These are phyloP conservation scores for Exsudoporus frostii DNA, from an alignment of 768 basidiomycete genomes.

Conservation along the genomic window DNA sequence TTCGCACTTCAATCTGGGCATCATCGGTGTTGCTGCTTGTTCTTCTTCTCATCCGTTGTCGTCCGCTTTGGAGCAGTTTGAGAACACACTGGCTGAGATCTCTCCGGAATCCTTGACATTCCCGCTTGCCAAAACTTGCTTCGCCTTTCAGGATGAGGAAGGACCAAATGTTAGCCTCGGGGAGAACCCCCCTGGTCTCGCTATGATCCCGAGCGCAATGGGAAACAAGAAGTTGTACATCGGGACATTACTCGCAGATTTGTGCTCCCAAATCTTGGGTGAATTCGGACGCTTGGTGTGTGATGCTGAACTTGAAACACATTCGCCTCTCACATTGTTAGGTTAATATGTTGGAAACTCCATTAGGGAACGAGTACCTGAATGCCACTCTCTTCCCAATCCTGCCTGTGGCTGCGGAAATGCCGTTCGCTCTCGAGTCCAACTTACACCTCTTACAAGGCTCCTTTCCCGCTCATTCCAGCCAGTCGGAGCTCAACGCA, in stretches of 20 bases:
- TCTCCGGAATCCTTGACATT: constrained; percentile 67
- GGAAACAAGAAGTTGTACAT: constrained; percentile 87
- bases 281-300: constrained; percentile 85
- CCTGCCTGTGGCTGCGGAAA: constrained; percentile 57
- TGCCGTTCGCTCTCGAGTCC: constrained; percentile 55
- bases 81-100: constrained; percentile 56
- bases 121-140: constrained; percentile 78
- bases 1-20: constrained; percentile 81
- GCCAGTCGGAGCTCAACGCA: constrained; percentile 51
- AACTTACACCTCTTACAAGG: constrained; percentile 41
- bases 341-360: constrained; percentile 78
- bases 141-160: constrained; percentile 77
- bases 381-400: constrained; percentile 65
- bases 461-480: constrained; percentile 47
- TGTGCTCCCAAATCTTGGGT: constrained; percentile 82
- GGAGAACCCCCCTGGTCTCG: constrained; percentile 58
- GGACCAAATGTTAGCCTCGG: constrained; percentile 50
- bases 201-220: constrained; percentile 81
- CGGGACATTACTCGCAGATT: constrained; percentile 82
- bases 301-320: not conserved
- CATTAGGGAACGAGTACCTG: constrained; percentile 81
- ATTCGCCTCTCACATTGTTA: constrained; percentile 31
- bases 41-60: constrained; percentile 51
- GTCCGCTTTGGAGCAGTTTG: constrained; percentile 62
- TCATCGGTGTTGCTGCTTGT: constrained; percentile 82